Evolutionary conservation across 1,139 yeast species (phyloP), one percentile per base, ranked within the genome.

Genomic region (Debaryomyces subglobosus): DNA sequence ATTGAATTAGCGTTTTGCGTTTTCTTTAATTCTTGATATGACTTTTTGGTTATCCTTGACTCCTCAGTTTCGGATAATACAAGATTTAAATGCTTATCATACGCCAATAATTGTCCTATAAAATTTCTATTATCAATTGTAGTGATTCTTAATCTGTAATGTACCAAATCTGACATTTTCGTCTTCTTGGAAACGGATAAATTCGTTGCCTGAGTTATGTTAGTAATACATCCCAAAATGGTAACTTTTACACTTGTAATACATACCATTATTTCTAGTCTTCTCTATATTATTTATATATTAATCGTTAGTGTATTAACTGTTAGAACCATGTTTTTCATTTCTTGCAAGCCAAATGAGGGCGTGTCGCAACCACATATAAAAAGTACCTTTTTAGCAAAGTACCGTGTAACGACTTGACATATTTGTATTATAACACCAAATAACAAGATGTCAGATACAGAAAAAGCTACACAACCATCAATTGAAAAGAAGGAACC

Each of bases 31-130:
- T 71, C 77, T 44, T 61, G 64, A 39, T 60, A 61, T 24, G 84
- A 79, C 55, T 84, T 84, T 58, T 83, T 85, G 4, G 96, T 85
- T 13, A 84, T 70, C 54, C 97, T 77, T 59, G 84, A 83, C 62
- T 94, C 99, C 59, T 89, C 92, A 41, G 96, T 82, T 55, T 92
- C 96, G 13, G 89, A 79, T 37, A 94, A 71, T 13, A 94, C 97
- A 39, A 94, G 65, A 65, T 94, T 94, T 85, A 92, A 85, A 64
- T 86, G 89, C 64, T 86, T 86, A 67, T 94, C 98, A 63, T 90
- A 94, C 3, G 98, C 94, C 54, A 92, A 69, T 47, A 94, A 75
- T 52, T 86, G 85, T 1, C 99, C 99, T 9, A 85, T 74, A 56
- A 88, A 82, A 46, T 82, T 84, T 43, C 96, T 77, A 10, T 87